phyloP scores from a whole-genome alignment of 164 flowering plant species.

The Vitis vinifera region ASM3070453v1 NC_081817.1:1041501-1042000 shows the following conservation, averaged over 20 bases:
- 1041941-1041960: not conserved
- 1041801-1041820: not conserved
- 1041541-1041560: constrained; percentile 77
- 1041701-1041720: not conserved
- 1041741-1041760: not conserved
- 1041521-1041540: constrained; percentile 95
- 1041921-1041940: not conserved
- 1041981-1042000: not conserved
- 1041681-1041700: not conserved
- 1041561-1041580: constrained; percentile 81
- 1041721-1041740: not conserved
- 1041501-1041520: not conserved
- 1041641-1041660: constrained; percentile 91
- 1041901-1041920: not conserved
- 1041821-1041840: not conserved
- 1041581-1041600: constrained; percentile 72
- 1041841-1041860: not conserved
- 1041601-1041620: constrained; percentile 50
- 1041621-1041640: constrained; percentile 66
- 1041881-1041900: not conserved
- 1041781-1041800: not conserved
- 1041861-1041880: not conserved
- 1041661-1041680: constrained; percentile 49
- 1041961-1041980: not conserved
- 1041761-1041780: not conserved